These are phyloP conservation scores for Gymnopus androsaceus DNA, from an alignment of 1,284 basidiomycete species.

Conservation along the genomic window DNA sequence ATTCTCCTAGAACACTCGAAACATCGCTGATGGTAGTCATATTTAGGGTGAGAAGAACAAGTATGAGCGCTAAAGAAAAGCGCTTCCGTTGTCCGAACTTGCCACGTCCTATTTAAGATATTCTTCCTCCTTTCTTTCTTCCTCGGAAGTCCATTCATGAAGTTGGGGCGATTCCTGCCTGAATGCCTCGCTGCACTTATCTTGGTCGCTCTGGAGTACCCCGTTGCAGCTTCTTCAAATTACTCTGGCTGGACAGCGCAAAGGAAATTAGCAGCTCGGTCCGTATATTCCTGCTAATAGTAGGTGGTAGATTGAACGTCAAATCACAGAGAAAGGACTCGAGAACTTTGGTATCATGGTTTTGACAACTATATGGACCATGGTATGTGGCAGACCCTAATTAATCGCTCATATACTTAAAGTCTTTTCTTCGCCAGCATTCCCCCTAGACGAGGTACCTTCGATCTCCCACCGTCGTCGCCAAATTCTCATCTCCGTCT, in stretches of 20 bases:
- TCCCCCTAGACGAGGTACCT: conserved; percentile 77
- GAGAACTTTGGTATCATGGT: conserved; percentile 82
- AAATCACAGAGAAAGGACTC: conserved; percentile 60
- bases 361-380: conserved; percentile 78
- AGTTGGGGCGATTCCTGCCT: conserved; percentile 65
- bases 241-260: conserved; percentile 56
- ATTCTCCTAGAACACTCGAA: conserved; percentile 63
- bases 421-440: conserved; percentile 48
- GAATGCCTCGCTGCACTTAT: conserved; percentile 52
- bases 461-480: conserved; percentile 7
- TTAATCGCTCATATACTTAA: conserved; percentile 8
- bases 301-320: conserved; percentile 4
- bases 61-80: conserved; percentile 1
- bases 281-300: conserved; percentile 23
- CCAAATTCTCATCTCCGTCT: conserved; percentile 15
- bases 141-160: conserved; percentile 47
- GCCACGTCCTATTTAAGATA: too few relatives aligned
- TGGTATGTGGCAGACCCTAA: conserved; percentile 46
- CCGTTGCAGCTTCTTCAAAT: conserved; percentile 37
- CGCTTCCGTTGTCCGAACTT: too few relatives aligned
- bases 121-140: too few relatives aligned
- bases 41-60: conserved; percentile 1
- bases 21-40: conserved; percentile 59
- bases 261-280: conserved; percentile 66
- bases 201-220: conserved; percentile 46